Evolutionary conservation across 805 yeast species (phyloP), one percentile per base, ranked within the genome.

Genomic region (Nakazawaea wyomingensis): DNA sequence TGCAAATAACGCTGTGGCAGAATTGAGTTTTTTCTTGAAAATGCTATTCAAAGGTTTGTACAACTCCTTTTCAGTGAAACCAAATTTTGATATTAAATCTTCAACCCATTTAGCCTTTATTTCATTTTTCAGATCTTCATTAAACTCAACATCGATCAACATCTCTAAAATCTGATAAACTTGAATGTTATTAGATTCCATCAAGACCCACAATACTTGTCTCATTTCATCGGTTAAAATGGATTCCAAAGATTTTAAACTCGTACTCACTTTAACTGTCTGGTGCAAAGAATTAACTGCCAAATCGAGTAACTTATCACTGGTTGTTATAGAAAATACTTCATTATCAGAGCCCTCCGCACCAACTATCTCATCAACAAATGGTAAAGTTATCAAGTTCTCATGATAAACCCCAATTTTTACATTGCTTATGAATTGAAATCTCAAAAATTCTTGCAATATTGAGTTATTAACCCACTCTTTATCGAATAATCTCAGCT

Each of bases 401-500:
- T 50, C 51, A 18, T 51, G 51, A 33, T 53, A 51, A 17, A 60
- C 52, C 3, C 69, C 69, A 22, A 56, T 39, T 17, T 57, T 60
- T 32, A 65, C 50, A 44, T 68, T 64, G 44, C 62, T 63, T 22
- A 54, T 49, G 10, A 69, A 43, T 14, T 55, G 34, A 33, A 58
- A 61, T 37, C 59, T 58, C 44, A 71, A 48, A 9, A 65, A 48
- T 10, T 48, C 49, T 9, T 65, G 58, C 45, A 68, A 56, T 13
- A 53, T 50, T 2, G 47, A 38, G 2, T 55, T 14, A 7, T 64
- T 52, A 19, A 76, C 50, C 20, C 60, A 51, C 5, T 52, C 48
- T 18, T 65, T 66, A 38, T 74, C 76, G 55, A 72, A 78, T 2
- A 78, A 65, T 11, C 60, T 53, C 26, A 76, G 53, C 42, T 74